Evolutionary conservation across 805 yeast genomes (phyloP).

Genomic region (Metschnikowia gelsemii): DNA sequence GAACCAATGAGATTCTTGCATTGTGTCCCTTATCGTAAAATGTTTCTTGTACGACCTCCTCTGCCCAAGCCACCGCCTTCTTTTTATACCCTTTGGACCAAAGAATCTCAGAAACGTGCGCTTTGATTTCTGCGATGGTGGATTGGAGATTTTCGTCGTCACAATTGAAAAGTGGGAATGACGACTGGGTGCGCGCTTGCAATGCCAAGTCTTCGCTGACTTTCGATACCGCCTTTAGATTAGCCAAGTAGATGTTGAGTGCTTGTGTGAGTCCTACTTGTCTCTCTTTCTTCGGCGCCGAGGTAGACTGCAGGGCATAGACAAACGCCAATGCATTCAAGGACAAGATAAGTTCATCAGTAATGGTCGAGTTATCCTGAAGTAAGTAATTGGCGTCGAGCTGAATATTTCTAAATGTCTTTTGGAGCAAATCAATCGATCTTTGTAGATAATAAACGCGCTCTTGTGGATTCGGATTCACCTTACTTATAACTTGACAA

Average conservation of each 20-base stretch:
- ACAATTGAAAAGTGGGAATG: slow-evolving; percentile 40
- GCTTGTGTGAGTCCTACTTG: slow-evolving; percentile 24
- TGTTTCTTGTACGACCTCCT: slow-evolving; percentile 39
- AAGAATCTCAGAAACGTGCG: slow-evolving; percentile 42
- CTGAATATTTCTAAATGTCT: slow-evolving; percentile 28
- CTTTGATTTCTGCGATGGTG: slow-evolving; percentile 32
- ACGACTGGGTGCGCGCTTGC: slow-evolving; percentile 25
- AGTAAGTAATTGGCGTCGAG: slow-evolving; percentile 28
- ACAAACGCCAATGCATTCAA: slow-evolving; percentile 36
- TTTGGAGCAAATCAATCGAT: slow-evolving; percentile 32
- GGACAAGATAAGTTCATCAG: slow-evolving; percentile 38
- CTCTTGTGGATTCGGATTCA: slow-evolving; percentile 22
- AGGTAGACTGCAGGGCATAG: slow-evolving; percentile 21
- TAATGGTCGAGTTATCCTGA: slow-evolving; percentile 27
- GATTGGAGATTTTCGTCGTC: slow-evolving; percentile 28
- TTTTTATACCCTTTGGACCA: slow-evolving; percentile 41
- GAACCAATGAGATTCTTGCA: slow-evolving; percentile 29
- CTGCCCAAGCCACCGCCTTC: slow-evolving; percentile 43
- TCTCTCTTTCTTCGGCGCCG: slow-evolving; percentile 11
- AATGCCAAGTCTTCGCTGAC: slow-evolving; percentile 22
- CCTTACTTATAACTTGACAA: slow-evolving; percentile 35
- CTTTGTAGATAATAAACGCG: slow-evolving; percentile 30
- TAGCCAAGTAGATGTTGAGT: slow-evolving; percentile 38
- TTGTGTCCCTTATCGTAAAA: slow-evolving; percentile 31
- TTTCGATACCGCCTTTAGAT: slow-evolving; percentile 26